Conservation (phyloP, 805 yeast species). For the Kuraishia molischiana region DNA sequence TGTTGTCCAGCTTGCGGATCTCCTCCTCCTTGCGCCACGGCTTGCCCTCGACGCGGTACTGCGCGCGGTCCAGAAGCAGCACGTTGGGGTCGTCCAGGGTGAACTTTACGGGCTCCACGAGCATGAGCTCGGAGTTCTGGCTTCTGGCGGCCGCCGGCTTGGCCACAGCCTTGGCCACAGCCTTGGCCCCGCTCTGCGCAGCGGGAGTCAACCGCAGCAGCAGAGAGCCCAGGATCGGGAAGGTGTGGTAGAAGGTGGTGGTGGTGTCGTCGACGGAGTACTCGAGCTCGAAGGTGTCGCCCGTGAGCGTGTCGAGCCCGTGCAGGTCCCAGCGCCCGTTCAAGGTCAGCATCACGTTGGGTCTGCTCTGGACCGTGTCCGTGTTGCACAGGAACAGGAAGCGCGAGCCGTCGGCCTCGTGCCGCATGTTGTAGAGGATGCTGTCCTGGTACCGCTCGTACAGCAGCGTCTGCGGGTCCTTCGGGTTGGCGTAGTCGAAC, state of each 20-base stretch:
- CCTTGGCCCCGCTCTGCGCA: too few species aligned
- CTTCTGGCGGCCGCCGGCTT: background rate
- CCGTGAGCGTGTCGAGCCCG: slow-evolving; percentile 4
- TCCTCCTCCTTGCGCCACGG: slow-evolving; percentile 5
- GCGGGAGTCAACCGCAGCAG: slow-evolving; percentile 4
- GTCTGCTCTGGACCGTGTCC: slow-evolving; percentile 3
- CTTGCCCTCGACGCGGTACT: slow-evolving; percentile 3
- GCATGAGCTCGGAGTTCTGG: background rate
- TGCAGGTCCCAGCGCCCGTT: slow-evolving; percentile 5
- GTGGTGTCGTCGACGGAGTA: slow-evolving; percentile 1
- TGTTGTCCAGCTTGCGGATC: slow-evolving; percentile 5
- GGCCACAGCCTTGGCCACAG: background rate
- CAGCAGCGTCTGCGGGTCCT: slow-evolving; percentile 5
- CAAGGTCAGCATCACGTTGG: slow-evolving; percentile 4
- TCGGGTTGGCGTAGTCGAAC: slow-evolving; percentile 4
- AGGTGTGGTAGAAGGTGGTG: slow-evolving; percentile 5
- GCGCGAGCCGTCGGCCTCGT: slow-evolving; percentile 4
- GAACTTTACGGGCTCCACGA: slow-evolving; percentile 2
- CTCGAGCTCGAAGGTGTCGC: background rate
- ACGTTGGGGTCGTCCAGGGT: slow-evolving; percentile 5
- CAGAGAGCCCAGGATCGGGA: slow-evolving; percentile 5
- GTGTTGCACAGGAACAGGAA: slow-evolving; percentile 6
- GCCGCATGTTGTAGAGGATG: slow-evolving; percentile 5
- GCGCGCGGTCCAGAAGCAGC: slow-evolving; percentile 5
- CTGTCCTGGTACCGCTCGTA: slow-evolving; percentile 4